phyloP scores from a whole-genome alignment of 192 early-diverging fungal genomes.

The Coemansia interrupta region DNA sequence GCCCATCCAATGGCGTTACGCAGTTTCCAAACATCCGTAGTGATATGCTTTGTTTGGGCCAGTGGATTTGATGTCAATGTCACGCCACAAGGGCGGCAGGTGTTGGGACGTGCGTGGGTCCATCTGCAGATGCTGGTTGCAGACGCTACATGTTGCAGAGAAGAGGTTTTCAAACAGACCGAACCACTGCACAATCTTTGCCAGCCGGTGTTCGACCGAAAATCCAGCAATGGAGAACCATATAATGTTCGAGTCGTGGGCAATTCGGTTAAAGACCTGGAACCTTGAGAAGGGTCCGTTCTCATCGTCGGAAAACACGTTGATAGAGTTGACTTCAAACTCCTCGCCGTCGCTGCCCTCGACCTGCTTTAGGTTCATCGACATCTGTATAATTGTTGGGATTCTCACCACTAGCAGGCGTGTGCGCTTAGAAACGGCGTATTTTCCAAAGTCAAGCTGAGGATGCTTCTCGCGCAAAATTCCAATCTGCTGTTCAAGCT shows the following conservation, averaged over 20 bases:
- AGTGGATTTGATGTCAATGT: slow-evolving; percentile 25
- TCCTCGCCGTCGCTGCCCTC: slow-evolving; percentile 14
- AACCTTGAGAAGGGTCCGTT: slow-evolving; percentile 29
- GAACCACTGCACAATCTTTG: slow-evolving; percentile 49
- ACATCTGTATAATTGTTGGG: slow-evolving; percentile 42
- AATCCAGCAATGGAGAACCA: slow-evolving; percentile 49
- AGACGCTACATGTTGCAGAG: slow-evolving; percentile 45
- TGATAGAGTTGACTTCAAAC: slow-evolving; percentile 31
- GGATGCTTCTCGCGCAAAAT: slow-evolving; percentile 28
- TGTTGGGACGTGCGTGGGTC: slow-evolving; percentile 48
- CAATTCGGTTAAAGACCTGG: slow-evolving; percentile 43
- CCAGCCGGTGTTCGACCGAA: slow-evolving; percentile 44
- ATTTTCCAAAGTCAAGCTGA: slow-evolving; percentile 17
- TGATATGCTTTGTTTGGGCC: slow-evolving; percentile 38
- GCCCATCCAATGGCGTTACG: slow-evolving; percentile 1
- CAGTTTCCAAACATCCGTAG: slow-evolving; percentile 36
- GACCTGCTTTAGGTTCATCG: slow-evolving; percentile 33
- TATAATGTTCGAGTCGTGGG: slow-evolving; percentile 41
- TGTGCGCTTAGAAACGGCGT: slow-evolving; percentile 26
- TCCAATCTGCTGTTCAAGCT: slow-evolving; percentile 26
- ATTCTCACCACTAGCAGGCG: slow-evolving; percentile 37
- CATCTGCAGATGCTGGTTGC: slow-evolving; percentile 41
- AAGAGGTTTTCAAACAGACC: slow-evolving; percentile 42
- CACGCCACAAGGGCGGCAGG: slow-evolving; percentile 50
- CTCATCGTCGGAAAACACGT: slow-evolving; percentile 39